These are phyloP conservation scores for Gloeopeniophorella convolvens DNA, from an alignment of 768 basidiomycete species.

Conservation along the genomic window DNA sequence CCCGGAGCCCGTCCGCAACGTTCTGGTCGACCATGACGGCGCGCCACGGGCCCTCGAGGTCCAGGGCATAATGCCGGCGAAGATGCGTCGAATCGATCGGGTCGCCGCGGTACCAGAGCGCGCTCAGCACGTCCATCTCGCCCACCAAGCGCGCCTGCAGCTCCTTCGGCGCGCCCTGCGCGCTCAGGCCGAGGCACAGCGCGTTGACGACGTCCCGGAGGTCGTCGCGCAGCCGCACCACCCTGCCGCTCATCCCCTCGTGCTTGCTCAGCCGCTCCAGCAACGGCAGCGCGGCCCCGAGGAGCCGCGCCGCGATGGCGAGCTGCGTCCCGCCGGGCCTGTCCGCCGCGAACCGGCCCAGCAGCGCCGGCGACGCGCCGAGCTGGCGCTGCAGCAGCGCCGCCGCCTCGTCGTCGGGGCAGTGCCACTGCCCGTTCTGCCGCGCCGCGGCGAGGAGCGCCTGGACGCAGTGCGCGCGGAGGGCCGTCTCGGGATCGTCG, in stretches of 20 bases:
- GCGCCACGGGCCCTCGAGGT: too few species aligned
- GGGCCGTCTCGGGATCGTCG: neutral
- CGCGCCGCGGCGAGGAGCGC: constrained; percentile 3
- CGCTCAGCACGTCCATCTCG: too few species aligned
- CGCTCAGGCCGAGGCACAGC: constrained; percentile 1
- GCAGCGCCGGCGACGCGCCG: neutral
- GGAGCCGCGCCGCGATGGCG: constrained; percentile 3
- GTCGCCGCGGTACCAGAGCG: too few species aligned
- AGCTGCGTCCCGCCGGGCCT: neutral
- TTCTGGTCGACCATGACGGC: too few species aligned
- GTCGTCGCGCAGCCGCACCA: neutral
- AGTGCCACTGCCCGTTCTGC: constrained; percentile 4
- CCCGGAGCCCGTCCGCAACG: too few species aligned
- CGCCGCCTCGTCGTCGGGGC: neutral
- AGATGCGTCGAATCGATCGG: too few species aligned
- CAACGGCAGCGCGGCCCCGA: neutral
- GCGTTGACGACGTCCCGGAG: constrained; percentile 6
- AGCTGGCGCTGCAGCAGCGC: constrained; percentile 9
- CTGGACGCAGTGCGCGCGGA: constrained; percentile 10
- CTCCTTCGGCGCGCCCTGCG: neutral
- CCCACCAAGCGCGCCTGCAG: constrained; percentile 1
- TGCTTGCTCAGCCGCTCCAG: neutral
- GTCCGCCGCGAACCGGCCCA: neutral
- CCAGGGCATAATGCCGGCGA: too few species aligned
- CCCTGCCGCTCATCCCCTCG: neutral